phyloP scores from a whole-genome alignment of 2,329 filamentous ascomycete species.

The Leptodontidium sp. region DNA sequence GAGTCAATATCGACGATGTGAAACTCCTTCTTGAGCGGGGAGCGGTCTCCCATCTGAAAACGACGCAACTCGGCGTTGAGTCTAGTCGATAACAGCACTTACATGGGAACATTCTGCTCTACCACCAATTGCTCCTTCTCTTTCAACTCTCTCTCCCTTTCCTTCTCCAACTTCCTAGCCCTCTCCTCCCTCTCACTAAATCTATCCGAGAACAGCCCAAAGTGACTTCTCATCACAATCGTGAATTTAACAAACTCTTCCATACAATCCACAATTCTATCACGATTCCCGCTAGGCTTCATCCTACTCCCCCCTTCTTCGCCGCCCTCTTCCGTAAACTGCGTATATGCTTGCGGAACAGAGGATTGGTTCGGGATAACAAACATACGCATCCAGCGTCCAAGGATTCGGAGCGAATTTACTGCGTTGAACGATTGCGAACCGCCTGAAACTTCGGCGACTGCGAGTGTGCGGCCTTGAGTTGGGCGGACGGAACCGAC shows the following conservation, averaged over 20 bases:
- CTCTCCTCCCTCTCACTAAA: slow-evolving; percentile 62
- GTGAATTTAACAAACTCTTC: slow-evolving; percentile 77
- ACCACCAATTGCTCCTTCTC: slow-evolving; percentile 4
- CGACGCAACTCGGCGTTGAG: not conserved
- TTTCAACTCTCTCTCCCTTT: slow-evolving; percentile 6
- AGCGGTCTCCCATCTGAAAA: not conserved
- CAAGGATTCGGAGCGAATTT: slow-evolving; percentile 69
- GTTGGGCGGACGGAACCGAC: slow-evolving; percentile 70
- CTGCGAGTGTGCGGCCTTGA: slow-evolving; percentile 68
- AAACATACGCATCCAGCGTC: slow-evolving; percentile 76
- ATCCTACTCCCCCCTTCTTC: slow-evolving; percentile 52
- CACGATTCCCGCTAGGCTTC: slow-evolving; percentile 63
- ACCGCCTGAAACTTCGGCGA: slow-evolving; percentile 70
- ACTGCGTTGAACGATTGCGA: slow-evolving; percentile 74
- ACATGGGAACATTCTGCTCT: slow-evolving; percentile 10
- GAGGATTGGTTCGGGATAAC: slow-evolving; percentile 71
- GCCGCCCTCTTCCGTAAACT: slow-evolving; percentile 1
- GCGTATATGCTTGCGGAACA: slow-evolving; percentile 52
- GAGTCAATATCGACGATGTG: no score
- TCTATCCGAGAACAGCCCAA: slow-evolving; percentile 67
- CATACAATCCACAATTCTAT: slow-evolving; percentile 71
- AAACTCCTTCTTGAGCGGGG: no score
- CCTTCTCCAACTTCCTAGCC: slow-evolving; percentile 20
- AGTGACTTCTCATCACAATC: slow-evolving; percentile 68
- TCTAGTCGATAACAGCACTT: not conserved